These are phyloP conservation scores for Agaricus sinodeliciosus DNA, from an alignment of 768 basidiomycete genomes.

Conservation along the genomic window DNA sequence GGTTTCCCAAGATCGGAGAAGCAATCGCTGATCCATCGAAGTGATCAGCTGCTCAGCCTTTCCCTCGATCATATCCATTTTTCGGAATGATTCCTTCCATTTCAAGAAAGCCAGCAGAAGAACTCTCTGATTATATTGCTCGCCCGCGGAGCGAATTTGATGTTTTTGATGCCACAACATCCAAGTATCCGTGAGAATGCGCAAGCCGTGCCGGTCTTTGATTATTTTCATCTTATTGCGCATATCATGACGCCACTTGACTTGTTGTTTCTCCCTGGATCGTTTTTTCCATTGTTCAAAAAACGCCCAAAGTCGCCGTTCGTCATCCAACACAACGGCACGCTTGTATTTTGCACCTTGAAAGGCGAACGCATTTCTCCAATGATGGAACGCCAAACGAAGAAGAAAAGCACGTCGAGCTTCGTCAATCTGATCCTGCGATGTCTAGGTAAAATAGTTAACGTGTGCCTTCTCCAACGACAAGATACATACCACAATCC, in stretches of 20 bases:
- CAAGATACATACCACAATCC: slow-evolving; percentile 58
- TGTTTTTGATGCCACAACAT: slow-evolving; percentile 58
- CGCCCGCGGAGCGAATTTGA: slow-evolving; percentile 42
- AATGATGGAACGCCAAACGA: slow-evolving; percentile 50
- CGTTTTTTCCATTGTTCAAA: slow-evolving; percentile 49
- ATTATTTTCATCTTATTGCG: slow-evolving; percentile 60
- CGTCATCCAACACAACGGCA: slow-evolving; percentile 37
- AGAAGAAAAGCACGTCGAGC: slow-evolving; percentile 65
- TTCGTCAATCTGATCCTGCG: slow-evolving; percentile 56
- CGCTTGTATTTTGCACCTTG: slow-evolving; percentile 33
- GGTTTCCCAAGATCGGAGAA: slow-evolving; percentile 42
- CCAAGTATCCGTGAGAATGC: slow-evolving; percentile 54
- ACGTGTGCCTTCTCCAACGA: no score
- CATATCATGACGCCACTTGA: slow-evolving; percentile 64
- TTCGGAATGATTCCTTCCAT: slow-evolving; percentile 46
- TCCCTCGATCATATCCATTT: slow-evolving; percentile 36
- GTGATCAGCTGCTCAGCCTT: slow-evolving; percentile 44
- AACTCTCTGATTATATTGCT: slow-evolving; percentile 41
- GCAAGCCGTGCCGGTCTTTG: slow-evolving; percentile 47
- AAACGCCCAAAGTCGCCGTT: slow-evolving; percentile 33
- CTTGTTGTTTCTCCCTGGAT: slow-evolving; percentile 48
- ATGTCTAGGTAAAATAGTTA: slow-evolving; percentile 44
- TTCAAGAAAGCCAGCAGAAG: slow-evolving; percentile 34
- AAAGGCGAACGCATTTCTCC: slow-evolving; percentile 40
- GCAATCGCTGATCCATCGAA: slow-evolving; percentile 26